These are phyloP conservation scores for Penicillium mononematosum DNA, from an alignment of 495 filamentous ascomycete genomes.

Conservation along the genomic window DNA sequence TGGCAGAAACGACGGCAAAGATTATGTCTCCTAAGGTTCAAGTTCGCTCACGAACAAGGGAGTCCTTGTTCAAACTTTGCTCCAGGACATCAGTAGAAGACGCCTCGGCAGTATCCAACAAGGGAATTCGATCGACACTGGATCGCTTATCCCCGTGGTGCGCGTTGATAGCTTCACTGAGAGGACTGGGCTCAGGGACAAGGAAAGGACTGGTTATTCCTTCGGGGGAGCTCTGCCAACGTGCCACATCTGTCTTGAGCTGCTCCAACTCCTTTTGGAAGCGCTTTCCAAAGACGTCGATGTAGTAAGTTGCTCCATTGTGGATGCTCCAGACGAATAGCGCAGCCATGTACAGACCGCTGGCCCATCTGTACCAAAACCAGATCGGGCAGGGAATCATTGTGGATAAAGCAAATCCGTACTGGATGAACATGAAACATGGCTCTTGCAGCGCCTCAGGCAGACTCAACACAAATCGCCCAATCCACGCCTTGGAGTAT, in stretches of 20 bases:
- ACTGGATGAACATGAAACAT: slow-evolving; percentile 96
- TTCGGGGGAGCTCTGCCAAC: slow-evolving; percentile 69
- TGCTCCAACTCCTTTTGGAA: slow-evolving; percentile 96
- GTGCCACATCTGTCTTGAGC: slow-evolving; percentile 82
- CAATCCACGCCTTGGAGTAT: slow-evolving; percentile 85
- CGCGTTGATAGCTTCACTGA: slow-evolving; percentile 19
- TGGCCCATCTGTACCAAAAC: slow-evolving; percentile 88
- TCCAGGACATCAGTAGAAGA: slow-evolving; percentile 29
- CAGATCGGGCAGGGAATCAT: slow-evolving; percentile 94
- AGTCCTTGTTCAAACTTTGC: slow-evolving; percentile 6
- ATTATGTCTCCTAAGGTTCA: slow-evolving; percentile 10
- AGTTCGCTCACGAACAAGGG: slow-evolving; percentile 28
- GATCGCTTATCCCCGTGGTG: slow-evolving; percentile 30
- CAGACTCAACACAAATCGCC: slow-evolving; percentile 75
- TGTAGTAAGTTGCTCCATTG: slow-evolving; percentile 95
- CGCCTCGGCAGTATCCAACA: slow-evolving; percentile 35
- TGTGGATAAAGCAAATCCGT: slow-evolving; percentile 80
- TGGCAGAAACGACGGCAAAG: background rate
- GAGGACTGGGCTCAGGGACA: slow-evolving; percentile 23
- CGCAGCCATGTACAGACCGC: slow-evolving; percentile 67
- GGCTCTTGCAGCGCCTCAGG: slow-evolving; percentile 76
- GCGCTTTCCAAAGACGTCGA: slow-evolving; percentile 92
- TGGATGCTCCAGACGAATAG: slow-evolving; percentile 91
- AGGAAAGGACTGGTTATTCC: slow-evolving; percentile 34
- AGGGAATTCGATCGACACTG: slow-evolving; percentile 44